Percentiles rank a stretch among this genome's conserved stretches.
These are phyloP conservation scores for Acrocalymma vagum DNA, from an alignment of 2,329 filamentous ascomycete species.

Conservation along the genomic window DNA sequence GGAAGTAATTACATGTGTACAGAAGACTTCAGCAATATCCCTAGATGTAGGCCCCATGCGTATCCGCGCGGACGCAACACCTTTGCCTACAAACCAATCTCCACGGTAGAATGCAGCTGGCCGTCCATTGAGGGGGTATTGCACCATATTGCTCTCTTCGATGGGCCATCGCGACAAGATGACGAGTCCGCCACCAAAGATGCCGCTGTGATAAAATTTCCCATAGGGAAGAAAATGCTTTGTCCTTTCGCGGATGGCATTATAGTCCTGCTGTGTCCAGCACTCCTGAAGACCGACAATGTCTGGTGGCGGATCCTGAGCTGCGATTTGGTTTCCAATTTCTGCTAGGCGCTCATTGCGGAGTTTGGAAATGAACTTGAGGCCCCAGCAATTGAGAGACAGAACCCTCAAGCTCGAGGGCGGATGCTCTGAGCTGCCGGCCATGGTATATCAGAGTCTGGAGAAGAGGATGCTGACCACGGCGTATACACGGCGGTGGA, in stretches of 20 bases:
- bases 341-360: constrained; percentile 80
- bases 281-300: constrained; percentile 96
- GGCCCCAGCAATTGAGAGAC: constrained; percentile 96
- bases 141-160: constrained; percentile 84
- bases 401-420: constrained; percentile 74
- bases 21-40: constrained; percentile 87
- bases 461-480: neutral
- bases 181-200: constrained; percentile 87
- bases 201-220: constrained; percentile 91
- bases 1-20: constrained; percentile 89
- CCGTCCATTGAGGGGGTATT: constrained; percentile 90
- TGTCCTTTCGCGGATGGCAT: constrained; percentile 77
- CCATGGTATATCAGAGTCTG: constrained; percentile 23
- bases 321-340: constrained; percentile 82
- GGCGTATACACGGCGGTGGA: too few species aligned
- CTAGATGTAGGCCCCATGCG: constrained; percentile 70
- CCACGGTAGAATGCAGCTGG: constrained; percentile 94
- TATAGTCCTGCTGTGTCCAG: constrained; percentile 88
- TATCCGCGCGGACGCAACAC: constrained; percentile 84
- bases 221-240: constrained; percentile 81
- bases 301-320: constrained; percentile 72
- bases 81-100: constrained; percentile 97
- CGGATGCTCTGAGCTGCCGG: constrained; percentile 26
- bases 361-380: constrained; percentile 83
- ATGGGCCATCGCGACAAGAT: constrained; percentile 94